Percentiles rank a stretch among this genome's conserved stretches.
Evolutionary conservation across 768 basidiomycete genomes (phyloP).

Genomic region (Termitomyces bulborhizus): DNA sequence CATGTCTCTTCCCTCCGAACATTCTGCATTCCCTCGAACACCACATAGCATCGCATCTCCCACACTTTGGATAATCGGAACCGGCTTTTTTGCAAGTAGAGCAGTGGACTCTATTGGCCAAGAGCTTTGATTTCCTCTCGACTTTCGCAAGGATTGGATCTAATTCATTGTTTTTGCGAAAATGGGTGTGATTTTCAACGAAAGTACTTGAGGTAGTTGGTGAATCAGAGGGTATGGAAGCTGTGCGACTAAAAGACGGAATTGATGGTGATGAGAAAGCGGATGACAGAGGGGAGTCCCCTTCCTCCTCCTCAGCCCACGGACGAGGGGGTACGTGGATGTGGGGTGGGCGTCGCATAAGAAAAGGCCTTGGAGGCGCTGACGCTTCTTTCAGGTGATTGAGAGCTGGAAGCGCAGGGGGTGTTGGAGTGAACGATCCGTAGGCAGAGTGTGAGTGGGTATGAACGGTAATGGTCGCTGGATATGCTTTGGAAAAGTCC

Average conservation of each 20-base stretch:
- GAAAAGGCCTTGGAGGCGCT: neutral
- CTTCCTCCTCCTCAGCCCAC: conserved; percentile 15
- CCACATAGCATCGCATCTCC: conserved; percentile 54
- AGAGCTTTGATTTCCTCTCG: conserved; percentile 48
- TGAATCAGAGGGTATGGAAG: conserved; percentile 19
- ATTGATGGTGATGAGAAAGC: conserved; percentile 15
- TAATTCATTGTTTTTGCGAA: conserved; percentile 16
- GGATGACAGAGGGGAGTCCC: conserved; percentile 16
- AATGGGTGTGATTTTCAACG: conserved; percentile 3
- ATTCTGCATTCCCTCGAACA: conserved; percentile 59
- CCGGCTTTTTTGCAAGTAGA: conserved; percentile 49
- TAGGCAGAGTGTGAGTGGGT: conserved; percentile 10
- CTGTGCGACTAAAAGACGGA: conserved; percentile 37
- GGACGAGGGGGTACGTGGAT: conserved; percentile 2
- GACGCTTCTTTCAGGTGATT: conserved; percentile 6
- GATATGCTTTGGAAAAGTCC: conserved; percentile 7
- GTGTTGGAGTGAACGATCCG: conserved; percentile 18
- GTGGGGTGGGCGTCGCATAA: neutral
- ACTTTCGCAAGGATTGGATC: conserved; percentile 45
- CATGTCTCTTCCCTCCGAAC: conserved; percentile 44
- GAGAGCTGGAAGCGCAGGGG: conserved; percentile 14
- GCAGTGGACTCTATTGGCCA: conserved; percentile 32
- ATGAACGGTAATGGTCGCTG: conserved; percentile 7
- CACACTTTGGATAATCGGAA: conserved; percentile 54
- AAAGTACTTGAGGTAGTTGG: conserved; percentile 13